Conservation (phyloP, 2,329 filamentous ascomycete species). For the Phaeosphaeria sp. region DNA sequence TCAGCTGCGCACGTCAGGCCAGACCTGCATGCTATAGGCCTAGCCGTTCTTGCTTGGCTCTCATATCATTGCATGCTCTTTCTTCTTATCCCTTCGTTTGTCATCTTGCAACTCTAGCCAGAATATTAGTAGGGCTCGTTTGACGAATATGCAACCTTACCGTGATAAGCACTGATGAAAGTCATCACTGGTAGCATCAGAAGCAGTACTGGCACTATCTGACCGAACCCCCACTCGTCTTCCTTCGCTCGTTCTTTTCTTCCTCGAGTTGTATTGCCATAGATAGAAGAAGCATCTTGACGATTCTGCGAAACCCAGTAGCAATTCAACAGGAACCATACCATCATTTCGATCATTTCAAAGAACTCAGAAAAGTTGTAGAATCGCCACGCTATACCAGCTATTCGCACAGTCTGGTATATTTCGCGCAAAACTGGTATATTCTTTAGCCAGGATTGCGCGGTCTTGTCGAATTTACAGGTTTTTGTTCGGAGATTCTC, state of each 20-base stretch:
- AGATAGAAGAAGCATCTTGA: not conserved
- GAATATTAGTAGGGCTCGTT: not conserved
- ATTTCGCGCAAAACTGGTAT: not conserved
- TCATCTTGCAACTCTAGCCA: not conserved
- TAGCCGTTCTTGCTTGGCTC: not conserved
- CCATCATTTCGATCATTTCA: not conserved
- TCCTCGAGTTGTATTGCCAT: not conserved
- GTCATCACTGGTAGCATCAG: not conserved
- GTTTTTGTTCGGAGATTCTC: no score
- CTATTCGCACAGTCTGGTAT: not conserved
- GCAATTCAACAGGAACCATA: not conserved
- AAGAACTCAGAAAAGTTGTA: not conserved
- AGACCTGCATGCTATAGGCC: not conserved
- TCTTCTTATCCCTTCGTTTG: not conserved
- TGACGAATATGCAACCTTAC: not conserved
- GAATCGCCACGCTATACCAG: not conserved
- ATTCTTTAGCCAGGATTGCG: no score
- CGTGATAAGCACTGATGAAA: slow-evolving; percentile 1
- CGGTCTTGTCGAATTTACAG: no score
- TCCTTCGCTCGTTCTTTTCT: not conserved
- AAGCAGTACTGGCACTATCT: slow-evolving; percentile 1
- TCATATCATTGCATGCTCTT: not conserved
- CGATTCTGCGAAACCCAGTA: not conserved
- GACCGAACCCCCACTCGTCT: slow-evolving; percentile 1
- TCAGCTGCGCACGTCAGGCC: not conserved